Evolutionary conservation across 75 land plant genomes (phyloP), one percentile per base, ranked within the genome.

Genomic region (Sequoiadendron giganteum): DNA sequence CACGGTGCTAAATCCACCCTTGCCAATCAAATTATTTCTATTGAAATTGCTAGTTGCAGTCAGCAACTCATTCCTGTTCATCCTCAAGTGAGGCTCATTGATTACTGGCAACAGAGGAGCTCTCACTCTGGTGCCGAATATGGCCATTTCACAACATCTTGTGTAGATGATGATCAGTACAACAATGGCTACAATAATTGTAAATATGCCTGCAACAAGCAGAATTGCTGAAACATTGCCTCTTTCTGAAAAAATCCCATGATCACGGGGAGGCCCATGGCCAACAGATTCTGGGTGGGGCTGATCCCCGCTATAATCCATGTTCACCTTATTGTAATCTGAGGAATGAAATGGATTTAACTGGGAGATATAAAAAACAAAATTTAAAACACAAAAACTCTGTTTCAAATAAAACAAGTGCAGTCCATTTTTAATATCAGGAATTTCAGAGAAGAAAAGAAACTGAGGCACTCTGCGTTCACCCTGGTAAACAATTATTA

Each of bases 1-100:
- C 28, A 91, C 91, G 28, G 86, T 86, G 88, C 92, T 86, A 36
- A 79, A 52, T 16, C 85, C 82, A 32, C 92, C 92, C 9, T 28
- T 58, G 38, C 92, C 92, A 87, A 91, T 79, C 43, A 87, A 30
- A 16, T 90, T 83, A 5, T 47, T 73, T 68, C 80, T 85, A 48
- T 75, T 76, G 55, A 86, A 91, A 28, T 70, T 61, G 6, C 13
- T 28, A 7, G 92, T 91, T 45, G 92, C 92, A 34, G 58, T 86
- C 61, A 81, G 34, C 34, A 90, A 16, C 49, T 83, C 90, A 40
- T 79, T 79, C 10, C 82, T 79, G 82, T 86, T 70, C 19, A 77
- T 40, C 6, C 86, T 84, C 52, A 90, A 48, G 56, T 68, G 89
- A 68, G 89, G 90, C 5, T 81, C 54, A 85, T 89, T 88, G 47